Percentiles rank a stretch among this genome's conserved stretches.
Conservation (phyloP, 768 basidiomycete species). For the Pisolithus marmoratus region DNA sequence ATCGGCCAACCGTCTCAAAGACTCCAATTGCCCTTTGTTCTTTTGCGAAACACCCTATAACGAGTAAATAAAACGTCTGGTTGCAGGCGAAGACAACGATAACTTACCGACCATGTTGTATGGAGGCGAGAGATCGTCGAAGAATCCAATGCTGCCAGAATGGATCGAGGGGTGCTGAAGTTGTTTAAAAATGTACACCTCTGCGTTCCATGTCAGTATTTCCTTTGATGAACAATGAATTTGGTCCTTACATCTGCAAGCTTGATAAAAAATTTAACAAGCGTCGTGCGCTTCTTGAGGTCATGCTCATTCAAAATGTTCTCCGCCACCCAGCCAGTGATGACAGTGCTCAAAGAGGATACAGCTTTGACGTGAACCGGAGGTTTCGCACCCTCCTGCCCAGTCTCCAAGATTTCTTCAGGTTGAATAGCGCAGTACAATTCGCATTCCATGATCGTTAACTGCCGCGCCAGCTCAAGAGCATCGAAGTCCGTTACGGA, state of each 20-base stretch:
- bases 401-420: constrained; percentile 84
- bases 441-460: constrained; percentile 90
- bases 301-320: constrained; percentile 88
- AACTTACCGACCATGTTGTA: constrained; percentile 90
- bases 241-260: constrained; percentile 69
- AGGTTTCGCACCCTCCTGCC: constrained; percentile 60
- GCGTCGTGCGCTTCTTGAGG: constrained; percentile 68
- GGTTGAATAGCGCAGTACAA: constrained; percentile 82
- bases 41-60: constrained; percentile 78
- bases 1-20: constrained; percentile 81
- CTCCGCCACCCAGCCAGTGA: constrained; percentile 96
- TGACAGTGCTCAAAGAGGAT: constrained; percentile 81
- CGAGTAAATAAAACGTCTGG: background rate
- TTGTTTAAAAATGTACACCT: constrained; percentile 81
- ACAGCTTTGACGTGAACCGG: constrained; percentile 77
- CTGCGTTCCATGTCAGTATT: constrained; percentile 35
- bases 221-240: background rate
- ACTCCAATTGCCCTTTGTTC: constrained; percentile 72
- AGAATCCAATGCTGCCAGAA: constrained; percentile 91
- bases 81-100: constrained; percentile 22
- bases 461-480: constrained; percentile 86
- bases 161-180: constrained; percentile 88
- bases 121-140: constrained; percentile 89
- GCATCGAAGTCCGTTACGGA: constrained; percentile 88
- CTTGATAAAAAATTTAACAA: constrained; percentile 93